Conservation (phyloP, 805 yeast genomes). For the Candida germanica region DNA sequence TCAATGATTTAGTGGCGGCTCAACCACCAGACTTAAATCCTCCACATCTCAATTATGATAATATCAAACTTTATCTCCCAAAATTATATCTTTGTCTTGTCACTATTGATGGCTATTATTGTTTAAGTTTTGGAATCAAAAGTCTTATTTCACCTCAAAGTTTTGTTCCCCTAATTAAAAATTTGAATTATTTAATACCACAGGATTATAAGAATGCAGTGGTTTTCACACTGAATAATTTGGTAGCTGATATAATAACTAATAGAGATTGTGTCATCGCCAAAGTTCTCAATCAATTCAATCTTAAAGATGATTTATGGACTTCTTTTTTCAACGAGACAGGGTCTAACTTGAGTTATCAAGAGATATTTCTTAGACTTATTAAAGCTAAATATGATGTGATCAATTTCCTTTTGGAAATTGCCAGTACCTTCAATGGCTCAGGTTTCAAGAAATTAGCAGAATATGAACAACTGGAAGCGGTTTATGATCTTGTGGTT, state of each 20-base stretch:
- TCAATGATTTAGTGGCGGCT: conserved; percentile 28
- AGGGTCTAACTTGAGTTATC: neutral
- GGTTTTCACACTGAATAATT: conserved; percentile 13
- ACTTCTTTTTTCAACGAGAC: conserved; percentile 2
- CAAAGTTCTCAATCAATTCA: conserved; percentile 1
- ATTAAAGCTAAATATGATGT: conserved; percentile 36
- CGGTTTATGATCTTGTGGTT: conserved; percentile 34
- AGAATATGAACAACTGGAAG: conserved; percentile 20
- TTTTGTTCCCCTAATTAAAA: conserved; percentile 9
- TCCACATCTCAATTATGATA: conserved; percentile 17
- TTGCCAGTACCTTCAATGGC: conserved; percentile 12
- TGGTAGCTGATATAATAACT: conserved; percentile 15
- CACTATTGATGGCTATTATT: conserved; percentile 33
- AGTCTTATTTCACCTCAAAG: conserved; percentile 11
- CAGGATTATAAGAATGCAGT: conserved; percentile 5
- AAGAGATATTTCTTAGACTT: conserved; percentile 21
- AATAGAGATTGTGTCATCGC: conserved; percentile 14
- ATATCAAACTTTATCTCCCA: conserved; percentile 28
- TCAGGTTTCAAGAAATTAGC: conserved; percentile 12
- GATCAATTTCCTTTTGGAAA: conserved; percentile 33
- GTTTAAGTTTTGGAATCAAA: conserved; percentile 34
- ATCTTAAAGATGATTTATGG: conserved; percentile 4
- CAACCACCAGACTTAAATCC: conserved; percentile 7
- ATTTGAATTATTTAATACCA: conserved; percentile 18
- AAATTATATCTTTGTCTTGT: conserved; percentile 48